phyloP scores from a whole-genome alignment of 2,329 filamentous ascomycete species.

The Aplosporella prunicola region DNA sequence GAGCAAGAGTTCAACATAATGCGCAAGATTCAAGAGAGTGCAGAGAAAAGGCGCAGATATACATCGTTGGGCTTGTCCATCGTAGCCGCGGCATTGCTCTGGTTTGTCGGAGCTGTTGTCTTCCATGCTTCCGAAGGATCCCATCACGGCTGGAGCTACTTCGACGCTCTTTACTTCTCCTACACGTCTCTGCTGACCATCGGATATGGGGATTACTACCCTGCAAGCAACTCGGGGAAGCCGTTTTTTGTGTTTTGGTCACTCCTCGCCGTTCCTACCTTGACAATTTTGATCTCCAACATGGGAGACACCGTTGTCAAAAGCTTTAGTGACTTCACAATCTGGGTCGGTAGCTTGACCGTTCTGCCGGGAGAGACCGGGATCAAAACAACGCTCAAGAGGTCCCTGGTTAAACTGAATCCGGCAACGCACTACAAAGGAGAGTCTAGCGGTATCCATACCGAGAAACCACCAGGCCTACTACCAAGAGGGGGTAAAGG shows the following conservation, averaged over 20 bases:
- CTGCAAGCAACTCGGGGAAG: slow-evolving; percentile 41
- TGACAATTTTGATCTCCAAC: slow-evolving; percentile 46
- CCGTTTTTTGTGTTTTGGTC: slow-evolving; percentile 51
- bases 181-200: slow-evolving; percentile 46
- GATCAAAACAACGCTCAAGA: slow-evolving; percentile 25
- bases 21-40: slow-evolving; percentile 30
- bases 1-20: slow-evolving; percentile 40
- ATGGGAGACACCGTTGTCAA: slow-evolving; percentile 49
- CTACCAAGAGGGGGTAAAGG: neutral
- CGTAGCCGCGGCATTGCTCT: slow-evolving; percentile 29
- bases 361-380: slow-evolving; percentile 43
- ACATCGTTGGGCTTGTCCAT: slow-evolving; percentile 32
- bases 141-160: slow-evolving; percentile 41
- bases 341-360: slow-evolving; percentile 47
- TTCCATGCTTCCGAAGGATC: slow-evolving; percentile 40
- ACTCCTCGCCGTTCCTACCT: slow-evolving; percentile 43
- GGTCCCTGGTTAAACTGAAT: slow-evolving; percentile 18
- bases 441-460: slow-evolving; percentile 1
- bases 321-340: slow-evolving; percentile 44
- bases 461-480: slow-evolving; percentile 1
- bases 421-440: neutral
- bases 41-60: slow-evolving; percentile 29
- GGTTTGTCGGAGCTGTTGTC: slow-evolving; percentile 41
- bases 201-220: slow-evolving; percentile 44
- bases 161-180: slow-evolving; percentile 43